Base-by-base conservation (phyloP, 805 yeast species). In the Vanderwaltozyma polyspora region DNA sequence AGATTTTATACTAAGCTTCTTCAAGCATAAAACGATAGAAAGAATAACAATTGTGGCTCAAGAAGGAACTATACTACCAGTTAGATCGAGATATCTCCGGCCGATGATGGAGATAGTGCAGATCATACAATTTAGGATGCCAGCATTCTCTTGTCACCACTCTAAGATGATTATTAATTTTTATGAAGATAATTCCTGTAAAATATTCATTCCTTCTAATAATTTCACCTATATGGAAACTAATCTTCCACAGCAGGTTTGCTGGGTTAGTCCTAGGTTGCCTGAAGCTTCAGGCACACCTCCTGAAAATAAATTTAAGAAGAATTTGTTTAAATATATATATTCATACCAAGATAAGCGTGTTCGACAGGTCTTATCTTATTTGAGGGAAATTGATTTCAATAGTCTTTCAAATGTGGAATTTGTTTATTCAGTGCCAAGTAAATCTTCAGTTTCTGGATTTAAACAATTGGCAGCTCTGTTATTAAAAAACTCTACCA, bases 141-240 rank as follows among this genome's bases (percentile, higher is more conserved):
- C 60, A 6, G 64, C 57, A 14, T 69, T 41, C 44, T 56, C 71
- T 0, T 61, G 68, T 3, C 86, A 79, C 51, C 89, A 79, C 50
- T 67, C 83, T 1, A 79, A 79, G 48, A 57, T 79, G 68, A 73
- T 79, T 64, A 57, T 79, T 11, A 78, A 78, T 45, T 58, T 68
- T 37, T 74, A 63, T 45, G 49, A 49, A 2, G 71, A 70, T 40
- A 59, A 57, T 13, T 53, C 66, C 0, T 52, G 67, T 22, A 75
- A 71, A 46, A 51, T 79, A 0, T 72, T 71, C 16, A 57, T 79
- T 17, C 71, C 77, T 51, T 72, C 84, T 1, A 67, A 71, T 50
- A 79, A 79, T 51, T 49, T 77, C 35, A 73, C 77, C 1, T 51
- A 52, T 24, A 48, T 66, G 0, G 87, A 79, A 51, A 67, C 73